phyloP scores from a whole-genome alignment of 805 yeast genomes.

The Metschnikowia sp. region DNA sequence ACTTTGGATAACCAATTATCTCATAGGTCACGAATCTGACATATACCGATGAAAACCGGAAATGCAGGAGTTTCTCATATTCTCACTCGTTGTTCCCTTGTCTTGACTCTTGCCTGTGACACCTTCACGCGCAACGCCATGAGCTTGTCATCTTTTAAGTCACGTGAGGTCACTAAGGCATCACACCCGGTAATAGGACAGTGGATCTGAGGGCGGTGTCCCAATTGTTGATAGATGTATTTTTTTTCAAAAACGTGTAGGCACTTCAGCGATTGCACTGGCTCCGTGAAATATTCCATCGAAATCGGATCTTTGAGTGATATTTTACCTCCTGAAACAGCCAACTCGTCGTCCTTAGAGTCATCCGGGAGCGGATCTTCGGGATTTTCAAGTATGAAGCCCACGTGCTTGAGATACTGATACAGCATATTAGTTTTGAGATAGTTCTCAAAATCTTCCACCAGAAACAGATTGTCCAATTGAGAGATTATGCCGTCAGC shows the following conservation, averaged over 20 bases:
- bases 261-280: conserved; percentile 55
- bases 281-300: conserved; percentile 46
- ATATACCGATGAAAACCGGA: too few relatives aligned
- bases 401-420: conserved; percentile 36
- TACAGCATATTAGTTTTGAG: conserved; percentile 15
- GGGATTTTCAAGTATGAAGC: conserved; percentile 55
- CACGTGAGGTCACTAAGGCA: conserved; percentile 28
- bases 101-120: conserved; percentile 20
- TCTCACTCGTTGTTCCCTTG: conserved; percentile 9
- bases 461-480: background rate
- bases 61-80: background rate
- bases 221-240: conserved; percentile 37
- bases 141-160: conserved; percentile 45
- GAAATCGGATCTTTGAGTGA: conserved; percentile 69
- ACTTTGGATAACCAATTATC: too few relatives aligned
- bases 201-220: conserved; percentile 13
- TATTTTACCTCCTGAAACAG: conserved; percentile 68
- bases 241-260: conserved; percentile 58
- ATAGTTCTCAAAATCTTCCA: background rate
- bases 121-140: conserved; percentile 55
- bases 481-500: conserved; percentile 11
- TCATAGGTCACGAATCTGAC: too few relatives aligned
- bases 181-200: conserved; percentile 66
- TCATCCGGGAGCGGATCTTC: conserved; percentile 57
- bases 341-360: conserved; percentile 56